Base-by-base conservation (phyloP, 768 basidiomycete species). In the Flagelloscypha sp. region DNA sequence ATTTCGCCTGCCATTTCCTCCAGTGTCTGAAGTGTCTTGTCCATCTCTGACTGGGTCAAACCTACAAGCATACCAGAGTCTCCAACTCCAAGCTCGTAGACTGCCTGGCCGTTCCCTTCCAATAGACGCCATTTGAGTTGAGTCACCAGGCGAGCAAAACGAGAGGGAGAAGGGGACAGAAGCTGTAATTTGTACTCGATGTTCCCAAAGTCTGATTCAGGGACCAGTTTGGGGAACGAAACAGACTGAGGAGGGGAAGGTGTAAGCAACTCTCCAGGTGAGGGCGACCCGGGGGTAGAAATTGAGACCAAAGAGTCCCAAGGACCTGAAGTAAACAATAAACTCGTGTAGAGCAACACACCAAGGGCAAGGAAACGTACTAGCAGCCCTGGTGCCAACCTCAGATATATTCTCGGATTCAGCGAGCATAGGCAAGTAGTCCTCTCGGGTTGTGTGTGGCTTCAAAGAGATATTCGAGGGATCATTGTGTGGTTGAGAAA, bases 101-200 rank as follows among this genome's bases (percentile, higher is more conserved):
- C 80, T 0, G 87, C 86, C 48, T 80, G 77, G 1, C 85, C 85
- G 2, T 81, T 77, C 11, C 88, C 88, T 53, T 90, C 83, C 31
- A 85, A 72, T 7, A 92, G 70, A 2, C 93, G 75, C 92, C 94
- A 97, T 52, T 94, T 92, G 58, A 95, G 76, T 59, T 97, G 93
- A 0, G 93, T 97, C 37, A 90, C 85, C 15, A 98, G 80, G 41
- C 81, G 76, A 3, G 74, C 71, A 46, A 88, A 87, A 30, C 86
- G 84, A 4, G 76, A 68, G 0, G 76, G 74, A 10, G 84, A 69
- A 0, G 90, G 87, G 32, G 77, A 67, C 25, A 90, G 72, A 15
- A 94, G 78, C 54, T 90, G 87, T 22, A 94, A 73, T 58, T 95
- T 95, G 66, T 95, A 95, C 58, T 95, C 90, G 40, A 95, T 78